Conservation (phyloP, 2,329 filamentous ascomycete genomes). For the Ceratocystis diversiconidia region DNA sequence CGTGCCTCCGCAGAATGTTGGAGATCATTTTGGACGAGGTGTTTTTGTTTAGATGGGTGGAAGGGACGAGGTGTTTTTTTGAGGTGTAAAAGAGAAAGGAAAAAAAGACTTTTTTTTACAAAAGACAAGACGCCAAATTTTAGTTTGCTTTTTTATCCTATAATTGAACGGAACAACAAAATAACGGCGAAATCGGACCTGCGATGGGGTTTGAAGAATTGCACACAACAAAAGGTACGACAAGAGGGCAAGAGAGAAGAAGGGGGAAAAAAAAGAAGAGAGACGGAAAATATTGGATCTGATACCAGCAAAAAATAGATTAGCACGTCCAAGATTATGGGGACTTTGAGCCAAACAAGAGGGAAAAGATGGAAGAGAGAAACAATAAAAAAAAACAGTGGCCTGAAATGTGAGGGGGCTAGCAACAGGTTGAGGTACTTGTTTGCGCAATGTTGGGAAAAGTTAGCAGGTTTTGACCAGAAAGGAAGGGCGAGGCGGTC, state of each 20-base stretch:
- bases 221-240: slow-evolving; percentile 3
- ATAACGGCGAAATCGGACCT: slow-evolving; percentile 17
- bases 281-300: slow-evolving; percentile 6
- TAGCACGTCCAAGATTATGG: slow-evolving; percentile 6
- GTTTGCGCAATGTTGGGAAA: background rate
- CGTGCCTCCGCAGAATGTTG: slow-evolving; percentile 17
- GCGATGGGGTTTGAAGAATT: slow-evolving; percentile 9
- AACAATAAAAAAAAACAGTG: background rate
- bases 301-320: slow-evolving; percentile 8
- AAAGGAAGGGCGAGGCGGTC: slow-evolving; percentile 16
- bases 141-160: background rate
- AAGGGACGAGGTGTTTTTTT: background rate
- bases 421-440: slow-evolving; percentile 6
- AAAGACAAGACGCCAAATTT: background rate
- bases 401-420: slow-evolving; percentile 15
- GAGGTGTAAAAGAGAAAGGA: background rate
- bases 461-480: slow-evolving; percentile 3
- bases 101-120: background rate
- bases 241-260: background rate
- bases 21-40: slow-evolving; percentile 16
- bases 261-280: background rate
- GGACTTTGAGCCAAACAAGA: background rate
- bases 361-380: background rate
- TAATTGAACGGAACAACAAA: background rate
- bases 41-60: background rate